These are phyloP conservation scores for Geoglossum cookeanum DNA, from an alignment of 2,329 filamentous ascomycete genomes.

Conservation along the genomic window DNA sequence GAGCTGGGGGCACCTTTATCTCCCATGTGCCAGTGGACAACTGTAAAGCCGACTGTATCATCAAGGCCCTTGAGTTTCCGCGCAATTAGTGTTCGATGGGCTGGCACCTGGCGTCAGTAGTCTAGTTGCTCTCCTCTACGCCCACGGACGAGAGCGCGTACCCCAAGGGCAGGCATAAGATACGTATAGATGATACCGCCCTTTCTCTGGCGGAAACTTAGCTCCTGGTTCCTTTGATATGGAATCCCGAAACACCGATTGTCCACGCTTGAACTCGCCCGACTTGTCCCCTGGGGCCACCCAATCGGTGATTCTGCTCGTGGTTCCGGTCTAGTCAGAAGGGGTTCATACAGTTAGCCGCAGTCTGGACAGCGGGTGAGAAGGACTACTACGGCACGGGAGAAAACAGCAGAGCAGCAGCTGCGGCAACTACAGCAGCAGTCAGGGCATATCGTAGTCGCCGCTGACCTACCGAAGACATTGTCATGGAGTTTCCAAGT, in stretches of 20 bases:
- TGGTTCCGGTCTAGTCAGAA: slow-evolving; percentile 4
- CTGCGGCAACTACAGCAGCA: neutral
- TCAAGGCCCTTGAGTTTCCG: slow-evolving; percentile 84
- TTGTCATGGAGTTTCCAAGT: neutral
- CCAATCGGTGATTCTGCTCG: slow-evolving; percentile 59
- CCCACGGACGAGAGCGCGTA: slow-evolving; percentile 14
- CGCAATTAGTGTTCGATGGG: slow-evolving; percentile 71
- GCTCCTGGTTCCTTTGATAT: slow-evolving; percentile 55
- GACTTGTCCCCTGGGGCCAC: slow-evolving; percentile 56
- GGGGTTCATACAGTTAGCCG: neutral
- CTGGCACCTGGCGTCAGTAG: slow-evolving; percentile 22
- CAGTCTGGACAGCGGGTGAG: neutral
- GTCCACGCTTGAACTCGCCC: slow-evolving; percentile 85
- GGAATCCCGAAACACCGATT: slow-evolving; percentile 62
- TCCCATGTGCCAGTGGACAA: slow-evolving; percentile 83
- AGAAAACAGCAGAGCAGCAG: neutral
- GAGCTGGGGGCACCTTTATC: slow-evolving; percentile 33
- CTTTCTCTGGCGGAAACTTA: slow-evolving; percentile 68
- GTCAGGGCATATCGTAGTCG: neutral
- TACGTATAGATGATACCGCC: slow-evolving; percentile 84
- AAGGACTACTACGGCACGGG: neutral
- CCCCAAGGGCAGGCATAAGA: slow-evolving; percentile 89
- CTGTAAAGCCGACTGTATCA: slow-evolving; percentile 57
- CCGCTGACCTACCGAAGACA: neutral
- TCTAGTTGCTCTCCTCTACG: neutral